A percentile compares a stretch with the other conserved stretches of the same genome.
These are phyloP conservation scores for Solanum piurae DNA, from an alignment of 257 asterid species.

Conservation along the genomic window DNA sequence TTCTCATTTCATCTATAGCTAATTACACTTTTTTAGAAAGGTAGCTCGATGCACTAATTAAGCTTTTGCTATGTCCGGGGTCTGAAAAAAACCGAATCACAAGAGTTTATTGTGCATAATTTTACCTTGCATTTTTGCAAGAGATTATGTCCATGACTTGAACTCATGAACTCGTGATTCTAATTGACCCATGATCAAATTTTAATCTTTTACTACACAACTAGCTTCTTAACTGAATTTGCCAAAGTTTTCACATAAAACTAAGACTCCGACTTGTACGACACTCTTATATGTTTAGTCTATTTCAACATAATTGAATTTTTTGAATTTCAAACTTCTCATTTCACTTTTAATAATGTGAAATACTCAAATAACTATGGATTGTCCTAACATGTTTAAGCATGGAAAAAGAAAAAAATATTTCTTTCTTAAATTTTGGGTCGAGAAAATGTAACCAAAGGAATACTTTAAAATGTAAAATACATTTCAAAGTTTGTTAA, in stretches of 20 bases:
- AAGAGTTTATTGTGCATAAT: rapidly evolving
- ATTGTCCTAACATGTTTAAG: neutral
- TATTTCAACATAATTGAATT: too few species aligned
- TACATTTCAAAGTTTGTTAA: neutral
- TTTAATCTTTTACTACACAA: neutral
- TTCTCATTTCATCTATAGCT: neutral
- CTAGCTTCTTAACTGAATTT: neutral
- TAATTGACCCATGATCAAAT: neutral
- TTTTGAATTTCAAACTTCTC: neutral
- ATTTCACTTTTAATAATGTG: too few species aligned
- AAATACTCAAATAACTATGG: rapidly evolving
- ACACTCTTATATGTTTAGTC: too few species aligned
- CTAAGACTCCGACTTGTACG: neutral
- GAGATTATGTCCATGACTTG: rapidly evolving
- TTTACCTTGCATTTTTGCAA: rapidly evolving
- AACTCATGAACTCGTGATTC: neutral
- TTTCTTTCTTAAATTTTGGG: neutral
- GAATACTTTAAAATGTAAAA: neutral
- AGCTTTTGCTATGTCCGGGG: rapidly evolving
- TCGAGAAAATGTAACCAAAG: neutral
- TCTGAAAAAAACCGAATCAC: neutral
- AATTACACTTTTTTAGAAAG: neutral
- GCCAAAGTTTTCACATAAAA: too few species aligned
- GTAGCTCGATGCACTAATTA: neutral
- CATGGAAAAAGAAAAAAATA: neutral